These are phyloP conservation scores for Pseudisothecium myosuroides DNA, from an alignment of 225 moss, liverwort and hornwort genomes.

Conservation along the genomic window DNA sequence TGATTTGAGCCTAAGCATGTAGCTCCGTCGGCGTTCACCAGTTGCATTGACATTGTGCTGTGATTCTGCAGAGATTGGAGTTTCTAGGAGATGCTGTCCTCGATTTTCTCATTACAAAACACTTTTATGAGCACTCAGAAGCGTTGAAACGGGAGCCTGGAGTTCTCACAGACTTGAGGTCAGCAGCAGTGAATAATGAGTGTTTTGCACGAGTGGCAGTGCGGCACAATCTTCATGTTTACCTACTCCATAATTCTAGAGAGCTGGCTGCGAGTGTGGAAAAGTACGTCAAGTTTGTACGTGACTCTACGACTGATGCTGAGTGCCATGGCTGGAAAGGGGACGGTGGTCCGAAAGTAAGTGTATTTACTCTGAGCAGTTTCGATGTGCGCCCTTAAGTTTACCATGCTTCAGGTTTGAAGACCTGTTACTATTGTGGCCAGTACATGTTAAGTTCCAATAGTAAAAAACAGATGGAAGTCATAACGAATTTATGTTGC, in stretches of 20 bases:
- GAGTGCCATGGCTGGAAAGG: slow-evolving; percentile 79
- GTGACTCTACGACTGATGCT: slow-evolving; percentile 28
- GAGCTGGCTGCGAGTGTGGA: slow-evolving; percentile 38
- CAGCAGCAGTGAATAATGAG: slow-evolving; percentile 91
- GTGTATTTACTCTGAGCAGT: background rate
- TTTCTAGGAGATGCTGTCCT: slow-evolving; percentile 96
- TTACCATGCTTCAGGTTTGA: background rate
- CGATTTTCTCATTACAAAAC: slow-evolving; percentile 71
- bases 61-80: slow-evolving; percentile 68
- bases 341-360: slow-evolving; percentile 31
- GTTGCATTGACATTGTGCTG: background rate
- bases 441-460: background rate
- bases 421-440: background rate
- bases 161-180: slow-evolving; percentile 79
- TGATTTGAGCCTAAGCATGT: background rate
- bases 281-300: slow-evolving; percentile 48
- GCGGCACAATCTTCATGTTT: slow-evolving; percentile 57
- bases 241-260: slow-evolving; percentile 52
- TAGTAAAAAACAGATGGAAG: background rate
- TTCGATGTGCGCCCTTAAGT: background rate
- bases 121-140: slow-evolving; percentile 51
- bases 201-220: slow-evolving; percentile 90
- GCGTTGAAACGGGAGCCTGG: slow-evolving; percentile 50
- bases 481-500: background rate
- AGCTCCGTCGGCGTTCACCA: background rate